Evolutionary conservation across 1,284 basidiomycete species (phyloP), one percentile per base, ranked within the genome.

Genomic region (Fomitiporia mediterranea): DNA sequence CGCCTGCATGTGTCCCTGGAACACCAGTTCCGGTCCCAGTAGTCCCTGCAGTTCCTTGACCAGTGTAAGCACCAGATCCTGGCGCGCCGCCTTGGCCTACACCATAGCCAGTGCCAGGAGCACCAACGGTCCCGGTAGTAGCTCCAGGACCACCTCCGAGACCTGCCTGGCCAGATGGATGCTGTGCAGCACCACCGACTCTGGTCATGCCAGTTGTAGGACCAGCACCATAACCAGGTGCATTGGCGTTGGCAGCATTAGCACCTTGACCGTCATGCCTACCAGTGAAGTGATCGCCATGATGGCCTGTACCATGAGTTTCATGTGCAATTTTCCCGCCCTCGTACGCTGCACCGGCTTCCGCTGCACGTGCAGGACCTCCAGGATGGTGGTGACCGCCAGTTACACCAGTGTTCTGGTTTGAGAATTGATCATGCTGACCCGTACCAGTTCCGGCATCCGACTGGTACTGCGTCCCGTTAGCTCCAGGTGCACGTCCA

Each of bases 261-360:
- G 40, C 21, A 25, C 17, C 40, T 21, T 37, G 25, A 13, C 11
- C 27, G 25, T 9, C 6, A 8, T 13, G 25, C 44, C 25, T 46
- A 6, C 13, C 44, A 23, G 8, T 15, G 44, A 6, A 34, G 25
- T 21, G 42, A 21, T 32, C 17, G 17, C 23, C 21, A 3, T 17
- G 15, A 23, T 19, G 9, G 21, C n/a, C 51, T 7, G 39, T 8
- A 19, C 51, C 17, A 30, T 21, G 19, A 11, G 19, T 30, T 38
- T 34, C 4, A 19, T 28, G 21, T 4, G 30, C 48, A 50, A 50
- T 30, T 15, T 50, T 50, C 2, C 37, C 37, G n/a, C 48, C 48
- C 37, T 50, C 48, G 37, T 50, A 39, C 19, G 19, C 37, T 9
- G 34, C 47, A 30, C 53, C 53, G 1, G 53, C 53, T 28, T 39